Evolutionary conservation across 164 flowering plant species (phyloP), one percentile per base, ranked within the genome.

Genomic region (Brasenia schreberi): DNA sequence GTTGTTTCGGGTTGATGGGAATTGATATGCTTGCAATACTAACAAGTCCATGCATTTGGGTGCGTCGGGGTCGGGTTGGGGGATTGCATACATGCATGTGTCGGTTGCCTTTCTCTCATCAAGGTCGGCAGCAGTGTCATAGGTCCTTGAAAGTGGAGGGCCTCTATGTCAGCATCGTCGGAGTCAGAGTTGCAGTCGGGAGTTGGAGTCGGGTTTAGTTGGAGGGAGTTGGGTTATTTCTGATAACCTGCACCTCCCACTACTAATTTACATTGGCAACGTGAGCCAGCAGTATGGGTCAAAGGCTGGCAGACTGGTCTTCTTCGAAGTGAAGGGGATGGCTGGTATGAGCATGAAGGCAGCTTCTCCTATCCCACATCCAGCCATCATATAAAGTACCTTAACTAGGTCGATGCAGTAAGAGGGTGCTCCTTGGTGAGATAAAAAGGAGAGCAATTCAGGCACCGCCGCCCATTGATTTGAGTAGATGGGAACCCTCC

Each of bases 41-140:
- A 73, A 81, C 83, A 81, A 79, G 78, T 86, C 86, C 89, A 85
- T 89, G 88, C 88, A 80, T 82, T 76, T 64, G 80, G 82, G 84
- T 82, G 77, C 71, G 83, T 83, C 62, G 79, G 75, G 75, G 72
- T 74, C 77, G 82, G 81, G 76, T 45, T 23, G 27, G 63, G 68
- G 77, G 82, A 65, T 77, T 86, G 87, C 82, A 80, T 81, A 65
- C 74, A 69, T 71, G 82, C 69, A 85, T 88, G 77, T 45, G 53
- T 45, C 53, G 12, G 53, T 45, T 45, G 53, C 53, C 53, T 45
- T 45, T 7, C 53, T 45, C 12, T 45, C 52, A 44, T 44, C 53
- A 77, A 67, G 74, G 71, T 62, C 62, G 19, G 18, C 42, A 69
- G 69, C 65, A 62, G 74, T 45, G 76, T 71, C 62, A 5, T 11